Evolutionary conservation across 495 filamentous ascomycete genomes (phyloP).

Genomic region (Neurospora sp.): DNA sequence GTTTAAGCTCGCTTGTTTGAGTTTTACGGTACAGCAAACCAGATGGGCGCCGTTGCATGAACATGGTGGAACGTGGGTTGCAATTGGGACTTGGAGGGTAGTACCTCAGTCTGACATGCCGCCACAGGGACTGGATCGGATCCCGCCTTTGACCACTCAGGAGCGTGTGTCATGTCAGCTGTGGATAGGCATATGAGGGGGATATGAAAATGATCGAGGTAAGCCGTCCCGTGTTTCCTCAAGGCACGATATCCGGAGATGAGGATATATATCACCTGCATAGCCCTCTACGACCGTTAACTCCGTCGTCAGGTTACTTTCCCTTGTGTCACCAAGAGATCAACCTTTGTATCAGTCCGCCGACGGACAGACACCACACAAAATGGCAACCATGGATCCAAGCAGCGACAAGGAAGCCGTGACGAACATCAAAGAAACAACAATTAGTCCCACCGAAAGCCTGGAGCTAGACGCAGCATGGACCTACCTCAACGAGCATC

Average conservation of each 20-base stretch:
- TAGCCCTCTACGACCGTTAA: background rate
- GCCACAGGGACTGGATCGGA: background rate
- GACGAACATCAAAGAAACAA: background rate
- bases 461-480: conserved; percentile 23
- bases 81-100: background rate
- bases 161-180: background rate
- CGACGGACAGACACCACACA: background rate
- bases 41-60: background rate
- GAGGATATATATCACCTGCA: background rate
- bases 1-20: background rate
- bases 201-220: background rate
- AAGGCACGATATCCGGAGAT: background rate
- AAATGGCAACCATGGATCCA: background rate
- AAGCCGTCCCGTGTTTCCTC: background rate
- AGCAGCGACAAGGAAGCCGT: background rate
- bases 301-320: background rate
- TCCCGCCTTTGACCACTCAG: background rate
- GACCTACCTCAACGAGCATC: conserved; percentile 25
- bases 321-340: background rate
- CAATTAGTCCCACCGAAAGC: background rate
- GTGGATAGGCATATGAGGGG: background rate
- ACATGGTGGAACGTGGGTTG: background rate
- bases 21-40: background rate
- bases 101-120: background rate
- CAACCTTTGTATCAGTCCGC: background rate